A percentile compares a stretch with the other conserved stretches of the same genome.
Conservation (phyloP, 2,329 filamentous ascomycete species). For the Colletotrichum karsti region DNA sequence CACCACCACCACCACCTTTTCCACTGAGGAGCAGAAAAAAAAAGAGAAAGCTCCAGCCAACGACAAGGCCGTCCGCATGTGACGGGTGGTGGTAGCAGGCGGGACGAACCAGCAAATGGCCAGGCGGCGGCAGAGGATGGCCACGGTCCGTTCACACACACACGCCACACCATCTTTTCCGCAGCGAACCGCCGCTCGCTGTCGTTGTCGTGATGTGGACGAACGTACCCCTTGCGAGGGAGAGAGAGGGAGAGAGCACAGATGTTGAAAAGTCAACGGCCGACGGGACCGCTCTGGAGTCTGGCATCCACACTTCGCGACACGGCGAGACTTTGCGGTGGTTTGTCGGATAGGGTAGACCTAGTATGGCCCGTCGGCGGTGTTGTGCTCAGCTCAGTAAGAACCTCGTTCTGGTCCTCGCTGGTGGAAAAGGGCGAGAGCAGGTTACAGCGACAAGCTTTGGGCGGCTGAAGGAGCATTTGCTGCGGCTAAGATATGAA, state of each 20-base stretch:
- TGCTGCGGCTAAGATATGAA: neutral
- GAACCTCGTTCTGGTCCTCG: neutral
- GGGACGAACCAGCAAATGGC: constrained; percentile 25
- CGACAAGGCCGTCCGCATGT: neutral
- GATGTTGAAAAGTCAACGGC: neutral
- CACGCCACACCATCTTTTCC: neutral
- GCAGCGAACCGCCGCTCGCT: neutral
- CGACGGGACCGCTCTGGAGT: neutral
- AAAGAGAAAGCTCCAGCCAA: neutral
- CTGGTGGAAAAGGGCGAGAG: neutral
- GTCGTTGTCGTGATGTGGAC: neutral
- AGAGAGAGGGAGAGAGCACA: neutral
- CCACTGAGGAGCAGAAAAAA: neutral
- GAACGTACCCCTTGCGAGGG: neutral
- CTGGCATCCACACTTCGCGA: neutral
- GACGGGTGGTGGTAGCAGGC: constrained; percentile 4
- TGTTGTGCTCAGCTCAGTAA: neutral
- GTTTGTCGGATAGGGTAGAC: neutral
- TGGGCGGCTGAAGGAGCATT: neutral
- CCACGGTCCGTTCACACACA: constrained; percentile 3
- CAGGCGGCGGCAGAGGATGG: neutral
- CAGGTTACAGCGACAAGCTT: neutral
- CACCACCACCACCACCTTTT: neutral
- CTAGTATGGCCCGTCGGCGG: neutral
- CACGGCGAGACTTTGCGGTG: neutral